Percentiles rank a stretch among this genome's conserved stretches.
Evolutionary conservation across 441 rosid species (phyloP).

Genomic region (Populus hybrid): DNA sequence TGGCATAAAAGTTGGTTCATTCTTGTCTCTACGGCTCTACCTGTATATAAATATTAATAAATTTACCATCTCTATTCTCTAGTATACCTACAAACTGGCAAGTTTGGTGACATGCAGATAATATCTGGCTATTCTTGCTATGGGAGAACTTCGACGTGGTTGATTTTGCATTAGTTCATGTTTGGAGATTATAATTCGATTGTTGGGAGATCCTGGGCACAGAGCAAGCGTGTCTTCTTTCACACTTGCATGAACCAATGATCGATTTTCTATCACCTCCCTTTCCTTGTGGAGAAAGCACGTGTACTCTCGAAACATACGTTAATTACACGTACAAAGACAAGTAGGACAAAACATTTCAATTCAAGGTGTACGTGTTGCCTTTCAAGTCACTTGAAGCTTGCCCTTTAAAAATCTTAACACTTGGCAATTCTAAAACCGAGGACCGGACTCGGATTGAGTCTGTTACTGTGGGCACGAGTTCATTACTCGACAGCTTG

Average conservation of each 20-base stretch:
- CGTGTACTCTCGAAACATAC: background rate
- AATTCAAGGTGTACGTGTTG: background rate
- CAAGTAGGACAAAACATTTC: background rate
- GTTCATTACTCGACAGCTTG: conserved; percentile 11
- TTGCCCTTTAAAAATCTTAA: background rate
- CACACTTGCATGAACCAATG: background rate
- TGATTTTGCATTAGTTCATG: background rate
- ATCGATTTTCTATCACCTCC: background rate
- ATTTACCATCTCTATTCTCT: background rate
- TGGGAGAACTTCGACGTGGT: conserved; percentile 11
- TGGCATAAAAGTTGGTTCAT: background rate
- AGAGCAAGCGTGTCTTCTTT: background rate
- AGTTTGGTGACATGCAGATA: background rate
- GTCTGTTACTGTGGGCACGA: conserved; percentile 9
- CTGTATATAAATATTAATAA: background rate
- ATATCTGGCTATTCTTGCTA: background rate
- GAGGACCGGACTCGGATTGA: conserved; percentile 4
- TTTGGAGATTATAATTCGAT: background rate
- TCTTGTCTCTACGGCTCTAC: conserved; percentile 7
- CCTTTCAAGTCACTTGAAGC: conserved; percentile 27
- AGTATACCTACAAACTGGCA: background rate
- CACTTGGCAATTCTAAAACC: conserved; percentile 4
- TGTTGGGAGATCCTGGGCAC: conserved; percentile 15
- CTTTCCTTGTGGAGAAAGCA: background rate
- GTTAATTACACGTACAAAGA: background rate